A percentile compares a stretch with the other conserved stretches of the same genome.
Evolutionary conservation across 129 eudicot genomes (phyloP).

Genomic region (Daucus carota): DNA sequence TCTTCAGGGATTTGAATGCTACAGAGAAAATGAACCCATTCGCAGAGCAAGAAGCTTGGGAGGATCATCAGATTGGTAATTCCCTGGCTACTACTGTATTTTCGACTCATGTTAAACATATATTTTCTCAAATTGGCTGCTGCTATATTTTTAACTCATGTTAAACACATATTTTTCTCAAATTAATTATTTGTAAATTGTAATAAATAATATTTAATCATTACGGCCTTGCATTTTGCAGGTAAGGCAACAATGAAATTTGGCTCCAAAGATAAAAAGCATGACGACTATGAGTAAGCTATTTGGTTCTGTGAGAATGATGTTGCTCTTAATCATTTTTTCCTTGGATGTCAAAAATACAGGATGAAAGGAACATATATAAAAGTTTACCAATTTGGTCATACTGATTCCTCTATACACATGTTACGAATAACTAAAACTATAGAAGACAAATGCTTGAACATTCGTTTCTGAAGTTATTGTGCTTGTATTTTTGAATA

Average conservation of each 20-base stretch:
- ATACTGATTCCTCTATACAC: neutral
- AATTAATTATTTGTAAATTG: neutral
- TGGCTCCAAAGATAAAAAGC: conserved; percentile 75
- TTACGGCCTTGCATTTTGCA: conserved; percentile 16
- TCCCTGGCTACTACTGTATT: neutral
- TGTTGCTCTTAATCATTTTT: neutral
- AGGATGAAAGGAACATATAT: neutral
- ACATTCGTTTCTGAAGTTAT: neutral
- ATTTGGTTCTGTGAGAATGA: neutral
- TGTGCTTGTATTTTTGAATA: conserved; percentile 12
- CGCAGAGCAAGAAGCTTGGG: conserved; percentile 99
- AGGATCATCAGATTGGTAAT: conserved; percentile 91
- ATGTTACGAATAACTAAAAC: neutral
- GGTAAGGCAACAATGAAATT: conserved; percentile 83
- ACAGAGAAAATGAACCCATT: conserved; percentile 93
- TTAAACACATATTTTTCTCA: neutral
- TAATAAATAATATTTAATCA: neutral
- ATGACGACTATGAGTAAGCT: conserved; percentile 71
- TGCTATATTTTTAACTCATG: neutral
- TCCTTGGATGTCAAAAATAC: neutral
- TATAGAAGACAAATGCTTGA: neutral
- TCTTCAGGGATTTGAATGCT: conserved; percentile 60
- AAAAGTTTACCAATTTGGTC: neutral
- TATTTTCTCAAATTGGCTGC: neutral
- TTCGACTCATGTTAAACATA: neutral